A percentile compares a stretch with the other conserved stretches of the same genome.
Conservation (phyloP, 2,329 filamentous ascomycete species). For the Exophiala sp. region DNA sequence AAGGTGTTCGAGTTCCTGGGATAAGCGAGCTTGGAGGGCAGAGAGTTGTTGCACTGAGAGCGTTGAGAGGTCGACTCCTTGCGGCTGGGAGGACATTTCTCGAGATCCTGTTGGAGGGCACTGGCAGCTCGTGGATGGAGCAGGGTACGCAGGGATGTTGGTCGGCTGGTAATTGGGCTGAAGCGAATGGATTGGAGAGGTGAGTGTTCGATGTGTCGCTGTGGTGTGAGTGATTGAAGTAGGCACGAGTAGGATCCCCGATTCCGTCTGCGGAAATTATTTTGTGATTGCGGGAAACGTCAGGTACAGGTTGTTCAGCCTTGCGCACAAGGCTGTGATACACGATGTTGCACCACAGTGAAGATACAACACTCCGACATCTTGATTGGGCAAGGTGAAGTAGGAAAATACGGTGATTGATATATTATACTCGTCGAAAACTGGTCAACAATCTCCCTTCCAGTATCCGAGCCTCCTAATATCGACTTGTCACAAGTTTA, state of each 20-base stretch:
- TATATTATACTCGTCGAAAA: background rate
- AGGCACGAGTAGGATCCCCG: no score
- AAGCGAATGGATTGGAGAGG: no score
- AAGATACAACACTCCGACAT: background rate
- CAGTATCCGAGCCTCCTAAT: no score
- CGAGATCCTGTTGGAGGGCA: background rate
- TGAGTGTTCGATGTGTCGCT: no score
- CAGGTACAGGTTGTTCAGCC: conserved; percentile 1
- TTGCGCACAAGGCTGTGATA: conserved; percentile 9
- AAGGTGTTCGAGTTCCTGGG: conserved; percentile 92
- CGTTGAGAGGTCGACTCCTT: conserved; percentile 65
- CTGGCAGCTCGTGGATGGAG: no score
- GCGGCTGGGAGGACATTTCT: conserved; percentile 15
- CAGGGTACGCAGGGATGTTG: no score
- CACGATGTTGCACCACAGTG: background rate
- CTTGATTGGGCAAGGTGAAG: no score
- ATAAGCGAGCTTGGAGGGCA: conserved; percentile 91
- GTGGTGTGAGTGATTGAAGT: no score
- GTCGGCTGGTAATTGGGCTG: no score
- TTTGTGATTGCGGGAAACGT: background rate
- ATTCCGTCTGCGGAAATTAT: no score
- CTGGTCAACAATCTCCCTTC: background rate
- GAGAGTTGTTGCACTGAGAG: conserved; percentile 82
- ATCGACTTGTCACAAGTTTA: no score
- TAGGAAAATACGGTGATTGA: no score